Percentiles rank a stretch among this genome's conserved stretches.
Conservation (phyloP, 179 eudicot genomes). For the Beta lomatogona region DNA sequence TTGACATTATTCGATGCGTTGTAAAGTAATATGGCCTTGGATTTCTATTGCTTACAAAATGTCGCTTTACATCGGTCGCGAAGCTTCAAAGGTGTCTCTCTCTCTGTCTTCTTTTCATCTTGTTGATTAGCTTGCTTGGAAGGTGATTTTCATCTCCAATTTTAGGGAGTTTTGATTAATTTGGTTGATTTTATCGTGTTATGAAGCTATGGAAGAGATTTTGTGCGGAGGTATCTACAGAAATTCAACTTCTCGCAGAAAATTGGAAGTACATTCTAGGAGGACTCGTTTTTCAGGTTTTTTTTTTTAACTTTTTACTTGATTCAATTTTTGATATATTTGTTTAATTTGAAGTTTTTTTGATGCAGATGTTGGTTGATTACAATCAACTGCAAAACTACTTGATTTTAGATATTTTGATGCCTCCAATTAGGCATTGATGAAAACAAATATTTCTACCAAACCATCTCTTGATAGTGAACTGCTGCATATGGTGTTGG, state of each 20-base stretch:
- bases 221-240: constrained; percentile 71
- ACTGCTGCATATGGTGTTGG: background rate
- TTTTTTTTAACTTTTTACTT: background rate
- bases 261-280: constrained; percentile 93
- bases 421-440: background rate
- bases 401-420: background rate
- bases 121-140: background rate
- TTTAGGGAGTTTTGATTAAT: constrained; percentile 13
- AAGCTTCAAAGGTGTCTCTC: constrained; percentile 83
- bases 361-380: background rate
- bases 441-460: background rate
- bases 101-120: background rate
- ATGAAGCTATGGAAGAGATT: constrained; percentile 91
- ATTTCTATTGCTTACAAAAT: constrained; percentile 39
- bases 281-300: constrained; percentile 83
- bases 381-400: no score
- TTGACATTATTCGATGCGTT: constrained; percentile 39
- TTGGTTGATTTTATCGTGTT: constrained; percentile 23
- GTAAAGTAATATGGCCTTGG: constrained; percentile 62
- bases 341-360: background rate
- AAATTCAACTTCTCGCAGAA: constrained; percentile 71
- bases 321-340: background rate
- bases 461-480: background rate
- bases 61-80: constrained; percentile 97
- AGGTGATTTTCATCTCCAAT: background rate